These are phyloP conservation scores for Amauroascus niger DNA, from an alignment of 2,329 filamentous ascomycete species.

Conservation along the genomic window DNA sequence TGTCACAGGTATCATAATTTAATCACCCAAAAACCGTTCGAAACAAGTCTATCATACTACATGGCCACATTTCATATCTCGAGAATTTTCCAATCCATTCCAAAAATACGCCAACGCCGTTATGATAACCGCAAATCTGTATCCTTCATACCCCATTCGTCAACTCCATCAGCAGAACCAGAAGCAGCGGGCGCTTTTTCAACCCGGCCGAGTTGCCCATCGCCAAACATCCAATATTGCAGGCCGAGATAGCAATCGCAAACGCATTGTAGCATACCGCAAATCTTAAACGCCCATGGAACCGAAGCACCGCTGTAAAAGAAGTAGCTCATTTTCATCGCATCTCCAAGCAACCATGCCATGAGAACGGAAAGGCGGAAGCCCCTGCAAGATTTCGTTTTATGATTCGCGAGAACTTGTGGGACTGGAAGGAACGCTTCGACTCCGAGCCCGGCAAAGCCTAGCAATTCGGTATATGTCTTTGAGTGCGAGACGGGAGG, in stretches of 20 bases:
- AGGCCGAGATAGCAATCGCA: conserved; percentile 41
- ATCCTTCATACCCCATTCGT: conserved; percentile 18
- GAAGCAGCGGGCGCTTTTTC: background rate
- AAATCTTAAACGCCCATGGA: conserved; percentile 42
- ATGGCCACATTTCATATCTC: conserved; percentile 4
- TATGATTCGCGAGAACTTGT: conserved; percentile 41
- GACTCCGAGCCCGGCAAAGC: conserved; percentile 39
- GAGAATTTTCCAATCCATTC: background rate
- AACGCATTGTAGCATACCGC: conserved; percentile 41
- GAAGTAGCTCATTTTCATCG: conserved; percentile 45
- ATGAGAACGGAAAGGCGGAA: conserved; percentile 41
- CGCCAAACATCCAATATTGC: conserved; percentile 40
- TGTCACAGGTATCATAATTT: background rate
- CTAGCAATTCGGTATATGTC: conserved; percentile 37
- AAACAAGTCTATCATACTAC: background rate
- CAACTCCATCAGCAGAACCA: background rate
- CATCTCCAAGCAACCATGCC: conserved; percentile 42
- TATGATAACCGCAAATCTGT: conserved; percentile 13
- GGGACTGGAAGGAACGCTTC: conserved; percentile 42
- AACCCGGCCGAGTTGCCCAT: conserved; percentile 2
- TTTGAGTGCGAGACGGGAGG: conserved; percentile 37
- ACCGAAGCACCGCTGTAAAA: conserved; percentile 37
- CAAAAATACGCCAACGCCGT: background rate
- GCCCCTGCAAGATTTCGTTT: conserved; percentile 40
- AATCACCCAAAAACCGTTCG: background rate